These are phyloP conservation scores for Alternaria viburni DNA, from an alignment of 2,329 filamentous ascomycete species.

Conservation along the genomic window DNA sequence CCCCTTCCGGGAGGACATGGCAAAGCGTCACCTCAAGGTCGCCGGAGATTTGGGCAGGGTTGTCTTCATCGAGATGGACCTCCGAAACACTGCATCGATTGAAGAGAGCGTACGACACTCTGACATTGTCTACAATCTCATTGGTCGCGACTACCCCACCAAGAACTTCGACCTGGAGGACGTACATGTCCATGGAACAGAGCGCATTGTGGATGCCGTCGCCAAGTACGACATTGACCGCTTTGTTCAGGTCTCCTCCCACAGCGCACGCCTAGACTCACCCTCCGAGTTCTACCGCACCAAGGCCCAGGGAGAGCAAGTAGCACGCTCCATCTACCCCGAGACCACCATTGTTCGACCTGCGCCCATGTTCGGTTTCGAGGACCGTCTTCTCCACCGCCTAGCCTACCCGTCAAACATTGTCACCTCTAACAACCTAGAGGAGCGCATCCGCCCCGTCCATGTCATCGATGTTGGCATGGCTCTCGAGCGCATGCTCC, in stretches of 20 bases:
- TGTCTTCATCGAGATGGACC: slow-evolving; percentile 91
- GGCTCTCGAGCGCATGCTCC: slow-evolving; percentile 87
- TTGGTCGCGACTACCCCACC: slow-evolving; percentile 93
- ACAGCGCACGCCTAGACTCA: slow-evolving; percentile 83
- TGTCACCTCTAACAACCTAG: slow-evolving; percentile 91
- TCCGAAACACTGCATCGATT: slow-evolving; percentile 92
- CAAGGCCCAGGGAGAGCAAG: slow-evolving; percentile 85
- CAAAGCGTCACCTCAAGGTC: slow-evolving; percentile 94
- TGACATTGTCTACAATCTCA: slow-evolving; percentile 95
- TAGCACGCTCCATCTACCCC: slow-evolving; percentile 87
- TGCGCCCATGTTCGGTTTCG: slow-evolving; percentile 91
- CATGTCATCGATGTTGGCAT: slow-evolving; percentile 91
- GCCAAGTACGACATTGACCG: slow-evolving; percentile 98
- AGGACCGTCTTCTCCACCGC: slow-evolving; percentile 88
- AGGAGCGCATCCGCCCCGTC: slow-evolving; percentile 88
- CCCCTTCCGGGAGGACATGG: slow-evolving; percentile 96
- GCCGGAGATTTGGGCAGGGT: slow-evolving; percentile 92
- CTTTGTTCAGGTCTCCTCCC: slow-evolving; percentile 95
- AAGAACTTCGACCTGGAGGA: slow-evolving; percentile 97
- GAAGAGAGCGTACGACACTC: slow-evolving; percentile 97
- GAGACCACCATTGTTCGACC: slow-evolving; percentile 97
- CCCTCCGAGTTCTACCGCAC: slow-evolving; percentile 88
- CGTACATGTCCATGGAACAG: slow-evolving; percentile 89
- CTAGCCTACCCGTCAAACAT: slow-evolving; percentile 81
- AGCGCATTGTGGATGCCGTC: slow-evolving; percentile 90